Evolutionary conservation across 768 basidiomycete species (phyloP).

Genomic region (Naganishia randhawae): DNA sequence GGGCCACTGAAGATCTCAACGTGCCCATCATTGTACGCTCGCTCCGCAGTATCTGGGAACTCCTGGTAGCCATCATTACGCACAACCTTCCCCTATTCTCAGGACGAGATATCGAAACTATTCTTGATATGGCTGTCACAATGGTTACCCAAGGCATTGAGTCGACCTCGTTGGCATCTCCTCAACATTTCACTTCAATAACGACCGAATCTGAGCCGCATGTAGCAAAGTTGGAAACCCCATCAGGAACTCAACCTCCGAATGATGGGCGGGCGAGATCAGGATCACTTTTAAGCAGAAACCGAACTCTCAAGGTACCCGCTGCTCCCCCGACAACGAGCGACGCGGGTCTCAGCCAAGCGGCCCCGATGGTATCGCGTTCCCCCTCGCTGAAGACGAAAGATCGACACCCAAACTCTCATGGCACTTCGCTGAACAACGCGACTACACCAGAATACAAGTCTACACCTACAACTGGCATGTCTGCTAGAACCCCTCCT

Average conservation of each 20-base stretch:
- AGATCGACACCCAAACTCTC: neutral
- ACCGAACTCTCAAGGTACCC: slow-evolving; percentile 13
- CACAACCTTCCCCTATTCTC: slow-evolving; percentile 43
- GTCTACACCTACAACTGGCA: neutral
- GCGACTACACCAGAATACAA: neutral
- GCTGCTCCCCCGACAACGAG: slow-evolving; percentile 9
- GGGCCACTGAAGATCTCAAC: neutral
- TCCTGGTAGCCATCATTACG: slow-evolving; percentile 39
- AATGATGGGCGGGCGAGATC: slow-evolving; percentile 4
- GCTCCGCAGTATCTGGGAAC: slow-evolving; percentile 36
- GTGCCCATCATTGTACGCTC: slow-evolving; percentile 6
- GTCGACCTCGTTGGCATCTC: neutral
- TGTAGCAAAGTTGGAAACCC: slow-evolving; percentile 4
- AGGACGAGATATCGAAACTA: slow-evolving; percentile 34
- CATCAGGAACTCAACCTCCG: neutral
- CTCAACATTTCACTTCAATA: neutral
- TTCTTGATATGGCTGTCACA: slow-evolving; percentile 33
- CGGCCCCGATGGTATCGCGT: neutral
- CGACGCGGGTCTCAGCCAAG: slow-evolving; percentile 2
- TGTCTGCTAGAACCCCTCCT: slow-evolving; percentile 3
- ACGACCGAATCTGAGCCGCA: neutral
- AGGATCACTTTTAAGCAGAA: slow-evolving; percentile 4
- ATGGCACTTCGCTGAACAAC: slow-evolving; percentile 6
- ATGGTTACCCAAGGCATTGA: slow-evolving; percentile 13
- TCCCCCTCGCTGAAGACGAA: neutral